Base-by-base conservation (phyloP, 768 basidiomycete species). In the Gymnopilus junonius region DNA sequence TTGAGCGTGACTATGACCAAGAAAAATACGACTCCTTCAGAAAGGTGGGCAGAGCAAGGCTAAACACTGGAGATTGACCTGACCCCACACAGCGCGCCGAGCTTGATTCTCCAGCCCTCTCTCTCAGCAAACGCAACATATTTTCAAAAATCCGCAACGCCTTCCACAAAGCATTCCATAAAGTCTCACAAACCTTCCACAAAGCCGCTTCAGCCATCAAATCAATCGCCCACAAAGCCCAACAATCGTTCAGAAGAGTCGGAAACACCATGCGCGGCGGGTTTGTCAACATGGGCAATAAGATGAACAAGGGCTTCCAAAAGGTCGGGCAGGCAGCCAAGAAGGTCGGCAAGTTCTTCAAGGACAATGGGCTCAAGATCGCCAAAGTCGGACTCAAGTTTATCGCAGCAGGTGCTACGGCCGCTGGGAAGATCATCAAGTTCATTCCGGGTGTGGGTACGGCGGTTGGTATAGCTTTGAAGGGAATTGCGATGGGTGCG, bases 371-470 rank as follows among this genome's bases (percentile, higher is more conserved):
- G 6, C 57, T 62, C 4, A 66, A 62, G 34, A 60, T 66, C 12
- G 65, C 61, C 37, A 66, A 66, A 37, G 35, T 60, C n/a, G 65
- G 62, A 7, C 58, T 66, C 23, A 66, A 66, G 27, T 31, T 66
- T 17, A 29, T 53, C 29, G 58, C 65, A 0, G 55, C 61, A 1
- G 45, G 45, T 3, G 39, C 39, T 1, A 58, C 62, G 14, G 51
- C 56, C 14, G 61, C 46, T 3, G 42, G 57, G 14, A 63, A 55
- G 37, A 23, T 66, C 5, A 58, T 55, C 37, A 46, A 53, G 20
- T 63, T 46, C 34, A 63, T 66, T 27, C 65, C 65, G 3, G 62
- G 57, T 17, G 42, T 66, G 20, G 65, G 65, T 4, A 34, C 54
- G 42, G 23, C 58, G 3, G 23, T 63, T 10, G 34, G 48, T 1